Conservation (phyloP, 176 grass and related monocot species). For the Leersia perrieri region DNA sequence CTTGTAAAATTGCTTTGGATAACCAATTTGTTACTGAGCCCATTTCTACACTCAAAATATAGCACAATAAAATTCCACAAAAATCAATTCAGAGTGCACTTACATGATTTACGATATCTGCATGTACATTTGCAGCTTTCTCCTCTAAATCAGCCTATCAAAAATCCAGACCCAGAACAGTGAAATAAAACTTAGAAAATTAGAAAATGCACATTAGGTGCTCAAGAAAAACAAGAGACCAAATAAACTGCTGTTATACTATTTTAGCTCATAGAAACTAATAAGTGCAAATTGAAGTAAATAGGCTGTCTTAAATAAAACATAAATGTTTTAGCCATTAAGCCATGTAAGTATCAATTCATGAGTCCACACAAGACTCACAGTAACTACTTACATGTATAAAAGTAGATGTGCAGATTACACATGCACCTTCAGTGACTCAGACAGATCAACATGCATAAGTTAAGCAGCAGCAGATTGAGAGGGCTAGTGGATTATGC, state of each 20-base stretch:
- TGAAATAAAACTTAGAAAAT: conserved; percentile 5
- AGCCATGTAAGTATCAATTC: background rate
- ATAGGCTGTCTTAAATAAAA: background rate
- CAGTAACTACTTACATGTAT: background rate
- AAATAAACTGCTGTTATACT: background rate
- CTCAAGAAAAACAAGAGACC: conserved; percentile 4
- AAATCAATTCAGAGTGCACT: conserved; percentile 29
- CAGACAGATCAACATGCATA: background rate
- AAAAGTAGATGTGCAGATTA: conserved; percentile 6
- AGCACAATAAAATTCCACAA: conserved; percentile 1
- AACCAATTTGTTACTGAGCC: conserved; percentile 16
- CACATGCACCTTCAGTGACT: background rate
- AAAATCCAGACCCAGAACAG: conserved; percentile 30
- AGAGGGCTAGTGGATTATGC: background rate
- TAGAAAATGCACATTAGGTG: background rate
- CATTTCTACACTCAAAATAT: conserved; percentile 24
- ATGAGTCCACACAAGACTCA: background rate
- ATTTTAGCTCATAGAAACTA: conserved; percentile 20
- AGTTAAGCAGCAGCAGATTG: background rate
- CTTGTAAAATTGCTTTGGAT: conserved; percentile 6
- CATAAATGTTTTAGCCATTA: background rate
- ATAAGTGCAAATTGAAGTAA: conserved; percentile 7
- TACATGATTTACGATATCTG: conserved; percentile 83
- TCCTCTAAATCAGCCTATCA: conserved; percentile 71
- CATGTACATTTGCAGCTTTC: conserved; percentile 58